Evolutionary conservation across 2,329 filamentous ascomycete species (phyloP), one percentile per base, ranked within the genome.

Genomic region (Exophiala spinifera): DNA sequence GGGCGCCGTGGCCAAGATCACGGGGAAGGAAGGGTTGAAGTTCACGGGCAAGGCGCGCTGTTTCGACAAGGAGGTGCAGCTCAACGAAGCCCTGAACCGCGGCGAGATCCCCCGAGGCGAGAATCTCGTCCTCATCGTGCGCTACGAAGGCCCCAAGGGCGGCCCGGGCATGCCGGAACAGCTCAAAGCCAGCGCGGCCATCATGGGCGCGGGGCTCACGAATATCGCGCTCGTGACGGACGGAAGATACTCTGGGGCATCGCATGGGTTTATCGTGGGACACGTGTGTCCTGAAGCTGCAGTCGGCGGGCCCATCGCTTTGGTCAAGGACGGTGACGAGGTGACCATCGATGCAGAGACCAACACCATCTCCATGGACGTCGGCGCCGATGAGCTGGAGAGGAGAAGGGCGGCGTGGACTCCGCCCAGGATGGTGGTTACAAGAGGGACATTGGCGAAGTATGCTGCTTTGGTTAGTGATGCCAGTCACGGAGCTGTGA

Each of bases 111-210:
- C 83, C 0, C 83, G 83, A 33, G 82, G 82, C 56, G 89, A 94
- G 67, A 94, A 95, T 67, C 79, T 95, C 13, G 92, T 96, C 17
- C 76, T 96, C 23, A 84, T 96, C 28, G 91, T 97, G 50, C 86
- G 92, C 19, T 96, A 96, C 69, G 92, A 97, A 70, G 92, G 92
- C 0, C 92, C 92, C 11, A 91, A 89, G 68, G 92, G 92, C 59
- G 92, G 92, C 0, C 92, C 92, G 0, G 92, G 92, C 40, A 97
- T 97, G 92, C 92, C 91, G 1, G 92, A 97, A 73, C 91, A 96
- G 72, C 80, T 97, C 42, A 90, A 88, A 69, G 89, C 92, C 10
- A 88, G 83, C 55, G 91, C 91, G 0, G 89, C 91, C 15, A 89
- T 97, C 63, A 96, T 96, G 87, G 92, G 92, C 46, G 92, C 92